Conservation (phyloP, 192 early-diverging fungal species). For the Entomortierella parvispora region DNA sequence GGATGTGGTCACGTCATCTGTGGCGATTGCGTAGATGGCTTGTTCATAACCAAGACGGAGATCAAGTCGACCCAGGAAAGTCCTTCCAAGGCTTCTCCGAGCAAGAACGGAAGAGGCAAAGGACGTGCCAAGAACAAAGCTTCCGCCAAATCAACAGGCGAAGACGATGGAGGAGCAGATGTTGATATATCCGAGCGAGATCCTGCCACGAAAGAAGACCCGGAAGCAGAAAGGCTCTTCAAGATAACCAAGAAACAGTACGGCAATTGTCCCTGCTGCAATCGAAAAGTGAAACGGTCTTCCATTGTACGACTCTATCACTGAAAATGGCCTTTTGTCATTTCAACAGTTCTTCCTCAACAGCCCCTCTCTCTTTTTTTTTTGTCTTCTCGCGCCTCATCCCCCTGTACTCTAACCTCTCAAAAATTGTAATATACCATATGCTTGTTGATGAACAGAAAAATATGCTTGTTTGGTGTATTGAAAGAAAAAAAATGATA, state of each 20-base stretch:
- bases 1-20: conserved; percentile 45
- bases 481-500: too few species aligned
- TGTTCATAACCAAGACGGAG: conserved; percentile 10
- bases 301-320: conserved; percentile 29
- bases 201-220: too few species aligned
- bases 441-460: too few species aligned
- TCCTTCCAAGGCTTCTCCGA: too few species aligned
- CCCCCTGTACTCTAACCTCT: too few species aligned
- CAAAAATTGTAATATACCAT: too few species aligned
- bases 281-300: conserved; percentile 19
- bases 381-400: too few species aligned
- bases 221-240: not conserved
- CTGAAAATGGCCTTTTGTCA: conserved; percentile 19
- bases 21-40: conserved; percentile 16
- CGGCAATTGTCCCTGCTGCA: conserved; percentile 25
- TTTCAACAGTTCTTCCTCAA: too few species aligned
- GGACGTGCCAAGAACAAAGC: conserved; percentile 7
- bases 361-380: too few species aligned
- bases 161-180: conserved; percentile 1
- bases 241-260: conserved; percentile 13
- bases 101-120: too few species aligned
- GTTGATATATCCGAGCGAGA: too few species aligned
- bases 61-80: conserved; percentile 11
- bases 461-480: too few species aligned
- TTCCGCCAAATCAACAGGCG: not conserved